Conservation (phyloP, 2,329 filamentous ascomycete species). For the Ophiostoma perfectum region DNA sequence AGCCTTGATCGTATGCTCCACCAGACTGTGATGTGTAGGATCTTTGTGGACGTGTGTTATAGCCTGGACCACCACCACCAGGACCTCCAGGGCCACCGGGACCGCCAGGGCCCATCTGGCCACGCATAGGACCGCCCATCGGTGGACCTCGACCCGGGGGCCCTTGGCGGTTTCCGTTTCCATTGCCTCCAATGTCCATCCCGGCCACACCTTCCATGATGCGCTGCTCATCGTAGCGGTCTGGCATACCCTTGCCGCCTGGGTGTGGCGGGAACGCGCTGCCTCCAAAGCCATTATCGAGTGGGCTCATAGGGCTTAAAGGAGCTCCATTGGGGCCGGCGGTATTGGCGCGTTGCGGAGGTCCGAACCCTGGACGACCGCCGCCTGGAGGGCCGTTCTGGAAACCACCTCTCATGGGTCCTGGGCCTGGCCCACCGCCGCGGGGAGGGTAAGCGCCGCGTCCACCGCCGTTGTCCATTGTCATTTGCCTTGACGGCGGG, state of each 20-base stretch:
- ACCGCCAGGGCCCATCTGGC: slow-evolving; percentile 22
- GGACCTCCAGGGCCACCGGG: slow-evolving; percentile 19
- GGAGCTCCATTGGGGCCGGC: slow-evolving; percentile 25
- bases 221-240: slow-evolving; percentile 39
- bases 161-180: slow-evolving; percentile 26
- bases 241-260: slow-evolving; percentile 37
- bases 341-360: slow-evolving; percentile 29
- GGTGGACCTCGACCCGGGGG: slow-evolving; percentile 24
- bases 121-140: slow-evolving; percentile 29
- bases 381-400: slow-evolving; percentile 31
- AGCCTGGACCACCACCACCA: slow-evolving; percentile 22
- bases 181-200: slow-evolving; percentile 35
- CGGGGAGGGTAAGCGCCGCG: slow-evolving; percentile 38
- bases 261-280: slow-evolving; percentile 42
- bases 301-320: slow-evolving; percentile 24
- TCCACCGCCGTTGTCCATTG: slow-evolving; percentile 31
- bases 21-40: slow-evolving; percentile 28
- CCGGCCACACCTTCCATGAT: slow-evolving; percentile 40
- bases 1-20: slow-evolving; percentile 32
- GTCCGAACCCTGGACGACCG: slow-evolving; percentile 35
- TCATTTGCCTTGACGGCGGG: slow-evolving; percentile 40
- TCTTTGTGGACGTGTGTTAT: slow-evolving; percentile 22
- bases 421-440: slow-evolving; percentile 34
- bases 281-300: slow-evolving; percentile 37
- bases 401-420: slow-evolving; percentile 35